Evolutionary conservation across 768 basidiomycete genomes (phyloP).

Genomic region (Candolleomyces aberdarensis): DNA sequence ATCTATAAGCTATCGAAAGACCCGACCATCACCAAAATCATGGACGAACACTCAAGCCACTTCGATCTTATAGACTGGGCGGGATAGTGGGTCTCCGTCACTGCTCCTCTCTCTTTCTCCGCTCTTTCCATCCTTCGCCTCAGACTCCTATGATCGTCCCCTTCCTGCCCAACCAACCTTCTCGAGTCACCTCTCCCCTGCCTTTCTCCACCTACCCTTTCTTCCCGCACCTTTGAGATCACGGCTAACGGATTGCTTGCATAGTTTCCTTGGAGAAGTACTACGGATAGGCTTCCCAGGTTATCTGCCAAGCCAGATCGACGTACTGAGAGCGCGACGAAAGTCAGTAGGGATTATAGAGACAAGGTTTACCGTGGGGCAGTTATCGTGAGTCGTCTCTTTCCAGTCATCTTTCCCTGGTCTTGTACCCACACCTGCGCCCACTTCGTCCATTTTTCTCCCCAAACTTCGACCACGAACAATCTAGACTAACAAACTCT

Average conservation of each 20-base stretch:
- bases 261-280: slow-evolving; percentile 83
- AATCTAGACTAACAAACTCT: too few relatives aligned
- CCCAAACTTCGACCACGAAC: too few relatives aligned
- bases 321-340: slow-evolving; percentile 83
- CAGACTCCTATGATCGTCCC: too few relatives aligned
- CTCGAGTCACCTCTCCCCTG: too few relatives aligned
- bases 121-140: too few relatives aligned
- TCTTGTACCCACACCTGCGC: too few relatives aligned
- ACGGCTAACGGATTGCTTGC: too few relatives aligned
- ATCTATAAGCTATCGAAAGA: slow-evolving; percentile 71
- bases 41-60: slow-evolving; percentile 59
- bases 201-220: not conserved
- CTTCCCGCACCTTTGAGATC: not conserved
- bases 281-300: slow-evolving; percentile 75
- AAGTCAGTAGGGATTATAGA: slow-evolving; percentile 92
- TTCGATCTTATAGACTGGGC: slow-evolving; percentile 98
- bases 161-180: too few relatives aligned
- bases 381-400: slow-evolving; percentile 53
- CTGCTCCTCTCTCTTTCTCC: not conserved
- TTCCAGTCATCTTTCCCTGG: too few relatives aligned
- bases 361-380: slow-evolving; percentile 75
- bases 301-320: slow-evolving; percentile 85
- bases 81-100: slow-evolving; percentile 57
- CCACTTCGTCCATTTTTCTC: too few relatives aligned
- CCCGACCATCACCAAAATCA: slow-evolving; percentile 53